Conservation (phyloP, 1,139 yeast species). For the Scheffersomyces parashehatae region DNA sequence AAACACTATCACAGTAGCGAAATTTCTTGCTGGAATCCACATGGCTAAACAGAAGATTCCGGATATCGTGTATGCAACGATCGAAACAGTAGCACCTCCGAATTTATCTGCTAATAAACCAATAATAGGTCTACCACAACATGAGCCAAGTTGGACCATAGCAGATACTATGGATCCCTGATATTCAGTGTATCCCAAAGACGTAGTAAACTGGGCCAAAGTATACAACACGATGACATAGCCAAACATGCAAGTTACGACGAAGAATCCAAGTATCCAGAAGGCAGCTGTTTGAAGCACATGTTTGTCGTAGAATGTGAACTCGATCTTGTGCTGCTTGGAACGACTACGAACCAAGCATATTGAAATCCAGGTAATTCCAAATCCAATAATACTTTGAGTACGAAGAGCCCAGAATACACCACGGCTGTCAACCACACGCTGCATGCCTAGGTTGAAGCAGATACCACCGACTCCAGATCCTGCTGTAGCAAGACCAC, state of each 20-base stretch:
- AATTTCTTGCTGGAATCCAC: constrained; percentile 63
- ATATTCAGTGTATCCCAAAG: constrained; percentile 26
- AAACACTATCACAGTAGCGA: constrained; percentile 50
- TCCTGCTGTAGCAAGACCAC: constrained; percentile 60
- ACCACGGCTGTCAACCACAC: constrained; percentile 19
- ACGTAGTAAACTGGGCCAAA: constrained; percentile 31
- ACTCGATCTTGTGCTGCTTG: constrained; percentile 19
- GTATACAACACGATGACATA: constrained; percentile 40
- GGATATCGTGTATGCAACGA: constrained; percentile 30
- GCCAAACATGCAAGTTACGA: constrained; percentile 36
- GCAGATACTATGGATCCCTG: constrained; percentile 54
- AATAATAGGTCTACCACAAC: constrained; percentile 43
- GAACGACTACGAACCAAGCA: constrained; percentile 24
- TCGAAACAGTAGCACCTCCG: constrained; percentile 47
- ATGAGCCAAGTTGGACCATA: constrained; percentile 45
- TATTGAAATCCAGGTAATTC: constrained; percentile 24
- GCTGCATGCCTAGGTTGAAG: constrained; percentile 33
- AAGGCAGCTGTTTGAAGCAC: constrained; percentile 31
- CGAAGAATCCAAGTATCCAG: constrained; percentile 25
- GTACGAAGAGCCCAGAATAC: constrained; percentile 46
- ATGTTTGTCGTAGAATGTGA: constrained; percentile 20
- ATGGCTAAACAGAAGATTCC: constrained; percentile 49
- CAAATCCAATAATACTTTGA: constrained; percentile 31
- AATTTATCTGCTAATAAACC: constrained; percentile 45
- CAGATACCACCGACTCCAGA: constrained; percentile 63